phyloP scores from a whole-genome alignment of 2,329 filamentous ascomycete species.

The Colletotrichum theobromicola region DNA sequence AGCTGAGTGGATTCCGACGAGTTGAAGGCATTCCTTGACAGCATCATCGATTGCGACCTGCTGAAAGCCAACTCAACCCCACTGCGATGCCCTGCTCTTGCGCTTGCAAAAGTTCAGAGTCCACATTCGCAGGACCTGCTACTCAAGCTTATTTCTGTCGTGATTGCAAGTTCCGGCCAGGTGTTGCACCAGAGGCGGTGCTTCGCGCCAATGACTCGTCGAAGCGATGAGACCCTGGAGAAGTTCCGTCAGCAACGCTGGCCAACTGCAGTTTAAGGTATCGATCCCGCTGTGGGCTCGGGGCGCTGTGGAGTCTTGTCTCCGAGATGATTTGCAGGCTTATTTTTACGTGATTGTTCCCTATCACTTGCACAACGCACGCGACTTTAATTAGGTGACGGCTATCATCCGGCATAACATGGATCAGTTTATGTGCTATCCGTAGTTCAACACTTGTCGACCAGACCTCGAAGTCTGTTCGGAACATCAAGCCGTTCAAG shows the following conservation, averaged over 20 bases:
- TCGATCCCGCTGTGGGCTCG: neutral
- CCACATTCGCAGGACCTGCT: neutral
- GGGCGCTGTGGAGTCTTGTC: neutral
- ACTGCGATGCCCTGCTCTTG: neutral
- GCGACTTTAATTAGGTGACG: neutral
- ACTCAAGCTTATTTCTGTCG: neutral
- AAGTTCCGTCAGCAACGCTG: neutral
- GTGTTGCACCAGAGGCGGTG: neutral
- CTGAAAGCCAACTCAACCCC: neutral
- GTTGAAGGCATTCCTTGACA: neutral
- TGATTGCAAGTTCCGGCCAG: neutral
- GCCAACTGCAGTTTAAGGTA: conserved; percentile 12
- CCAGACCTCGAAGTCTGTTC: neutral
- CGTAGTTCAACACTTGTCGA: neutral
- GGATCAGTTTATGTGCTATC: neutral
- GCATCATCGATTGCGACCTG: neutral
- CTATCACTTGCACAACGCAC: neutral
- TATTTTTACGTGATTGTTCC: neutral
- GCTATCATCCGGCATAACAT: neutral
- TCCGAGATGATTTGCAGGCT: neutral
- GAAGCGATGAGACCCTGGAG: neutral
- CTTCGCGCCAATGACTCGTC: neutral
- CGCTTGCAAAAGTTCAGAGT: neutral
- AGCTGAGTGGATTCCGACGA: neutral
- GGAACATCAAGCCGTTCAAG: neutral